Evolutionary conservation across 352 stramenopile species (phyloP), one percentile per base, ranked within the genome.

Genomic region (Elongisporangium senticosum): DNA sequence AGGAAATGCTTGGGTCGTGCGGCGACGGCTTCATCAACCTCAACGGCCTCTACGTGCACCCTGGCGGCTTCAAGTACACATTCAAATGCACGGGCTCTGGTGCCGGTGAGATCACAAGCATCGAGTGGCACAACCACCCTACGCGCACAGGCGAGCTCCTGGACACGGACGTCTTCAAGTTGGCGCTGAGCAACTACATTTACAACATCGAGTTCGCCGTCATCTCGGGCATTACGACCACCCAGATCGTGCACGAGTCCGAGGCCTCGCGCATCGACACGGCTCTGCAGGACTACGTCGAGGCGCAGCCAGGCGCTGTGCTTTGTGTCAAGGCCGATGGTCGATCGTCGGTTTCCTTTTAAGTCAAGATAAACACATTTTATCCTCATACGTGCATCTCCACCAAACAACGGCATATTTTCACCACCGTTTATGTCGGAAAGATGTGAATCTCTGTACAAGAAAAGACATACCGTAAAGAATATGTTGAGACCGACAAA

Each of bases 51-150:
- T 89, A 87, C 68, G 65, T 85, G 22, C 79, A 91, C 58, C 64
- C 76, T 20, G 72, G 72, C 3, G 79, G 79, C 55, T 73, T 91
- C 62, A 87, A 87, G 71, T 91, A 83, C 58, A 68, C 65, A 11
- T 91, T 83, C 67, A 75, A 65, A 55, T 91, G 82, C 74, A 83
- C 69, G n/a, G n/a, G n/a, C n/a, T n/a, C n/a, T n/a, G n/a, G n/a
- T n/a, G n/a, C n/a, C n/a, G n/a, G n/a, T n/a, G n/a, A n/a, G n/a
- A n/a, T n/a, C n/a, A n/a, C n/a, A n/a, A n/a, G n/a, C n/a, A 53
- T 91, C 52, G 57, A 72, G 67, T 91, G 77, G 77, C 69, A 83
- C 23, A 54, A 75, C 51, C 80, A 91, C 61, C 72, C 75, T 55
- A 89, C 68, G 14, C 63, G 64, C 23, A 62, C 62, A 7, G 82